A percentile compares a stretch with the other conserved stretches of the same genome.
Conservation (phyloP, 352 stramenopile species). For the Phytopythium ostracodes region DNA sequence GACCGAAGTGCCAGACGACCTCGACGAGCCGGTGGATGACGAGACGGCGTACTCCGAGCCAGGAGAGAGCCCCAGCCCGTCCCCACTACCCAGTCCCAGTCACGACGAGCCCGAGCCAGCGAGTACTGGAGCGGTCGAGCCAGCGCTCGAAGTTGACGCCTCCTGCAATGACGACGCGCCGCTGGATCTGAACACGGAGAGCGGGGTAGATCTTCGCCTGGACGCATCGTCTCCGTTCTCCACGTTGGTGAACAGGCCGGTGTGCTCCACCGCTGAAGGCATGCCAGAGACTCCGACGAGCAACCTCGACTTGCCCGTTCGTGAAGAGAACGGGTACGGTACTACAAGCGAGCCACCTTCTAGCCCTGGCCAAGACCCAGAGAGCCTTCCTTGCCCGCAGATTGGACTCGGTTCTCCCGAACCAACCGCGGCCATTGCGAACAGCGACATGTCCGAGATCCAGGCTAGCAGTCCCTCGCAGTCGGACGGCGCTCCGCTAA, state of each 20-base stretch:
- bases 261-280: neutral
- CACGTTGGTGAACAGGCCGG: neutral
- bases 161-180: neutral
- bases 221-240: constrained; percentile 2
- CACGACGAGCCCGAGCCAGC: neutral
- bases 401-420: neutral
- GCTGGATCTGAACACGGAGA: neutral
- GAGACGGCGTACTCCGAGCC: neutral
- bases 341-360: neutral
- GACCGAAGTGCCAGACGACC: neutral
- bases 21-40: neutral
- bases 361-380: neutral
- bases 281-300: constrained; percentile 1
- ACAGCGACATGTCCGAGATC: neutral
- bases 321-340: neutral
- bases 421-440: neutral
- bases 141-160: neutral
- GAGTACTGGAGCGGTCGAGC: neutral
- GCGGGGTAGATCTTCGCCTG: neutral
- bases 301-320: neutral
- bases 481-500: neutral
- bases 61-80: neutral
- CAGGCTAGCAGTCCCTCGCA: neutral
- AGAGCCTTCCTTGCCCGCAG: neutral
- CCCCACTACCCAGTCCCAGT: neutral